Percentiles rank a stretch among this genome's conserved stretches.
Conservation (phyloP, 1,284 basidiomycete genomes). For the Inonotus obliquus region DNA sequence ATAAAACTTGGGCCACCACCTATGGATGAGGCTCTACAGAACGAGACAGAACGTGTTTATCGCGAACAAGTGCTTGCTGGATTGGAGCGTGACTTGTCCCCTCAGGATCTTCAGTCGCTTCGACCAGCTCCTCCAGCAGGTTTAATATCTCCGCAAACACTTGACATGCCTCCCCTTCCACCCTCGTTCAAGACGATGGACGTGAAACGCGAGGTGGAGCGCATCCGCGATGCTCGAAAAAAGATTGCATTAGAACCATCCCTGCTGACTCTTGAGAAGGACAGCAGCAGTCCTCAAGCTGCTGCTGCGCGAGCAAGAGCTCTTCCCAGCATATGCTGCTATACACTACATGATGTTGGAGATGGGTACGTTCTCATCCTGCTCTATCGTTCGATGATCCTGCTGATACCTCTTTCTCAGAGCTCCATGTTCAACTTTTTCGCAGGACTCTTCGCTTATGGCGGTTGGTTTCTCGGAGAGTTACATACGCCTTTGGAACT, state of each 20-base stretch:
- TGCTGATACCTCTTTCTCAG: slow-evolving; percentile 37
- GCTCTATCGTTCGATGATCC: background rate
- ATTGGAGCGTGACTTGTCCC: slow-evolving; percentile 59
- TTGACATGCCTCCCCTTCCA: slow-evolving; percentile 78
- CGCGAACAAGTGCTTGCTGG: slow-evolving; percentile 59
- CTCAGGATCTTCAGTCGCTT: slow-evolving; percentile 55
- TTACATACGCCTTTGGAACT: slow-evolving; percentile 91
- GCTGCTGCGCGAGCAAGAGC: slow-evolving; percentile 52
- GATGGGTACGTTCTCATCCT: slow-evolving; percentile 64
- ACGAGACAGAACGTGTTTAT: slow-evolving; percentile 73
- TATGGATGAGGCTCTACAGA: slow-evolving; percentile 70
- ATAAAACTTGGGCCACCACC: slow-evolving; percentile 84
- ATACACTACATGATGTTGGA: slow-evolving; percentile 86
- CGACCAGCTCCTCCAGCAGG: slow-evolving; percentile 47
- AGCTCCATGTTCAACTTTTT: slow-evolving; percentile 85
- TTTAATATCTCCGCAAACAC: slow-evolving; percentile 56
- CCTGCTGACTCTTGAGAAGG: slow-evolving; percentile 44
- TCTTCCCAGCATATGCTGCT: slow-evolving; percentile 88
- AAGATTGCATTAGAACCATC: slow-evolving; percentile 84
- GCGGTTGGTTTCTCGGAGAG: slow-evolving; percentile 97
- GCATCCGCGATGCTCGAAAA: slow-evolving; percentile 85
- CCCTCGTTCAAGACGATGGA: slow-evolving; percentile 83
- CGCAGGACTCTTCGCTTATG: slow-evolving; percentile 89
- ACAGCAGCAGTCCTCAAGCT: slow-evolving; percentile 55
- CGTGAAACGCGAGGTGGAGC: slow-evolving; percentile 88